Percentiles rank a stretch among this genome's conserved stretches.
Evolutionary conservation across 441 rosid genomes (phyloP).

Genomic region (Isatis lusitanica): DNA sequence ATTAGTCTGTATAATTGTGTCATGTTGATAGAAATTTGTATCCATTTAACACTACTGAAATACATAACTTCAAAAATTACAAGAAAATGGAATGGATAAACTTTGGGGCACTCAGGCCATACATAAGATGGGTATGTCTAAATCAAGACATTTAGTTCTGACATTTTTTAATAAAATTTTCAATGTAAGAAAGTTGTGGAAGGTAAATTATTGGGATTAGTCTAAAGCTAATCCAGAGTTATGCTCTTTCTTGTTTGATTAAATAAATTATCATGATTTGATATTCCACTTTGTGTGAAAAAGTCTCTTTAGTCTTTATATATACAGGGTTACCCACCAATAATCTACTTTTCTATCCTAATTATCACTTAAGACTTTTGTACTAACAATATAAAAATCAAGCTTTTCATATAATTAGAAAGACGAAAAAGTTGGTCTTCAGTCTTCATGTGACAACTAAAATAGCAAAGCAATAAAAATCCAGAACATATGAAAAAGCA

Average conservation of each 20-base stretch:
- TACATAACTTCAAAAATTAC: background rate
- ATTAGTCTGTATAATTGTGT: background rate
- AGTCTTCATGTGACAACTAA: background rate
- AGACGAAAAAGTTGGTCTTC: background rate
- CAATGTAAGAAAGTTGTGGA: slow-evolving; percentile 12
- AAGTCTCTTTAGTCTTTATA: slow-evolving; percentile 19
- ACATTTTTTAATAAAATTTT: background rate
- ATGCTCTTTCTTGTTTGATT: background rate
- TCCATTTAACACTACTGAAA: background rate
- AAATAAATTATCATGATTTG: slow-evolving; percentile 1
- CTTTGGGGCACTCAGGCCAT: background rate
- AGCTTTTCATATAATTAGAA: background rate
- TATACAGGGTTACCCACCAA: slow-evolving; percentile 3
- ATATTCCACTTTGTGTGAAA: slow-evolving; percentile 19
- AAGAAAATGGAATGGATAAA: background rate
- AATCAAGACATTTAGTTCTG: background rate
- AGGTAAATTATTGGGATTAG: slow-evolving; percentile 19
- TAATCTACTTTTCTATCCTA: slow-evolving; percentile 16
- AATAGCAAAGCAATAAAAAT: background rate
- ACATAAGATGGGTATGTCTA: slow-evolving; percentile 6
- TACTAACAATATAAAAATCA: slow-evolving; percentile 15
- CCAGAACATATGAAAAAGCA: too few relatives aligned
- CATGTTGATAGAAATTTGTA: background rate
- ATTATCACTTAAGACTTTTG: slow-evolving; percentile 32
- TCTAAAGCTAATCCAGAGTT: slow-evolving; percentile 24